phyloP scores from a whole-genome alignment of 768 basidiomycete genomes.

The Boletus pseudo-olivaceus region DNA sequence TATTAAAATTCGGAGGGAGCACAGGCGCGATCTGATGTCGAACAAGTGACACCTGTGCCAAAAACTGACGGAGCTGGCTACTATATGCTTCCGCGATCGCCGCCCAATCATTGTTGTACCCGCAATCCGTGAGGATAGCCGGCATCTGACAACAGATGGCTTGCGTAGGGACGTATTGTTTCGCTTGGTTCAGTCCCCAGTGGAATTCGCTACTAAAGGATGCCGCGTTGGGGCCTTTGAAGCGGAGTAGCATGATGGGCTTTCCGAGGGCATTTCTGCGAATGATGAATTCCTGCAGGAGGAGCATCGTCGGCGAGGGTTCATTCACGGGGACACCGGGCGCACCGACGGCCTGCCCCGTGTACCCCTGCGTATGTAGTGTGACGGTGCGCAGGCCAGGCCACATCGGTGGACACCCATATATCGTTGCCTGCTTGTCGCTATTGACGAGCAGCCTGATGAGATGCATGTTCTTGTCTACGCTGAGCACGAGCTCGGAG shows the following conservation, averaged over 20 bases:
- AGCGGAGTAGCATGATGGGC: constrained; percentile 22
- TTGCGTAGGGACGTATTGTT: constrained; percentile 26
- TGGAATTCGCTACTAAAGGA: constrained; percentile 28
- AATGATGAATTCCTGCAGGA: constrained; percentile 27
- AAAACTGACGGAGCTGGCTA: constrained; percentile 28
- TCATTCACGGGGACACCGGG: constrained; percentile 27
- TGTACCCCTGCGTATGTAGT: constrained; percentile 30
- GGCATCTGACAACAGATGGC: constrained; percentile 19
- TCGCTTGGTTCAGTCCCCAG: constrained; percentile 26
- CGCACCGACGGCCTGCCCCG: constrained; percentile 14
- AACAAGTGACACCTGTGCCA: constrained; percentile 29
- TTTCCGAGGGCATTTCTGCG: constrained; percentile 19
- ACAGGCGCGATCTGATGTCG: constrained; percentile 31
- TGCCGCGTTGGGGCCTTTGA: constrained; percentile 31
- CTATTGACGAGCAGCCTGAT: constrained; percentile 32
- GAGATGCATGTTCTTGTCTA: constrained; percentile 29
- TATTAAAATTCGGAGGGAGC: constrained; percentile 31
- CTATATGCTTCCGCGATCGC: constrained; percentile 29
- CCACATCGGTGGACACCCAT: constrained; percentile 30
- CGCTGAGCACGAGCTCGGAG: constrained; percentile 30
- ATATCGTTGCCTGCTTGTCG: constrained; percentile 31
- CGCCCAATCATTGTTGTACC: constrained; percentile 28
- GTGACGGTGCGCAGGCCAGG: constrained; percentile 23
- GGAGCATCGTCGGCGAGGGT: constrained; percentile 28
- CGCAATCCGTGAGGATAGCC: constrained; percentile 25